Evolutionary conservation across 768 basidiomycete genomes (phyloP).

Genomic region (Lyophyllum atratum): DNA sequence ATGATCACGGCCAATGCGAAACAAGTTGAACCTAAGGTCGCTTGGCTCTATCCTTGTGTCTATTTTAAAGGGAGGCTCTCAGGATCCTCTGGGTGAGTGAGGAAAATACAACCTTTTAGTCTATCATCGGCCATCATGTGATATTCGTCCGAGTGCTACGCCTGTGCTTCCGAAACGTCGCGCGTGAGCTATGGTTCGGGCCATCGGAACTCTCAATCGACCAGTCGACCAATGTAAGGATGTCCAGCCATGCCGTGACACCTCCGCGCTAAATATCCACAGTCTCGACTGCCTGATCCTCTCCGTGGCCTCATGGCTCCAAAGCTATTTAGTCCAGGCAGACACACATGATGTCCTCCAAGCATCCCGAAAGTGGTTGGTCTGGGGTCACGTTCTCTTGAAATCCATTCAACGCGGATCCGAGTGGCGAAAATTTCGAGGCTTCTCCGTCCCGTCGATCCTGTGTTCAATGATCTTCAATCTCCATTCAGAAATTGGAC

Average conservation of each 20-base stretch:
- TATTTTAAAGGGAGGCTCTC: neutral
- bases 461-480: no score
- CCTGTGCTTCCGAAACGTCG: neutral
- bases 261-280: neutral
- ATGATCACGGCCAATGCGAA: neutral
- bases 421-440: neutral
- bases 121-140: neutral
- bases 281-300: neutral
- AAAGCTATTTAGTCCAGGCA: neutral
- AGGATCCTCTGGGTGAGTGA: neutral
- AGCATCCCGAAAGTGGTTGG: neutral
- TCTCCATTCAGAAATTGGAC: neutral
- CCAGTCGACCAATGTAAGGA: neutral
- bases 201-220: slow-evolving; percentile 3
- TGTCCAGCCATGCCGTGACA: neutral
- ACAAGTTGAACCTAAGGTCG: neutral
- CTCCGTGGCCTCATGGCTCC: neutral
- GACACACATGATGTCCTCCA: slow-evolving; percentile 6
- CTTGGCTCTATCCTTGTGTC: neutral
- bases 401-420: neutral
- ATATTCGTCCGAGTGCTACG: neutral
- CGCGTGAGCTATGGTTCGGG: slow-evolving; percentile 3
- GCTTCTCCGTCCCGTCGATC: neutral
- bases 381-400: slow-evolving; percentile 4
- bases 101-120: neutral